Base-by-base conservation (phyloP, 2,329 filamentous ascomycete genomes). In the Capronia americana region DNA sequence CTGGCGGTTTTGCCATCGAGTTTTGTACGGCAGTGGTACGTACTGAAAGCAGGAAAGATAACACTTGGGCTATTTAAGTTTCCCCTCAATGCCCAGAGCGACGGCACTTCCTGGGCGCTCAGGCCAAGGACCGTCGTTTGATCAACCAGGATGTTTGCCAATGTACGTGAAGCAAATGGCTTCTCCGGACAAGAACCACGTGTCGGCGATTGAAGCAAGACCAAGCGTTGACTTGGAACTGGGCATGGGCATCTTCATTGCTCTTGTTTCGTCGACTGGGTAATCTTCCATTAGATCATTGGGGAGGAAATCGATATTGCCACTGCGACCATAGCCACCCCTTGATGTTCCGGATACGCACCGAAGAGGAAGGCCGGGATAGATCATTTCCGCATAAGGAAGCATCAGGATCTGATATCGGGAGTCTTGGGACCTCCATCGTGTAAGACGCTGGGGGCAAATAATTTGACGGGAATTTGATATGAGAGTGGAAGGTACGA, bases 41-140 rank as follows among this genome's bases (percentile, higher is more conserved):
- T 26, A 20, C 23, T 51, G 20, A 23, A 54, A 55, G n/a, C 17
- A 10, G 53, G 56, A 60, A 48, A 48, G 24, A 12, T 51, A 28
- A n/a, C 24, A 20, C 28, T 38, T 26, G 12, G 12, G 38, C 10
- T 38, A 34, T 26, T 50, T 53, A 11, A 30, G 38, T 44, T 20
- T 44, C 14, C 6, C 14, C 17, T n/a, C 38, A n/a, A n/a, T 32
- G 61, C 62, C 56, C 32, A 60, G 56, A n/a, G 17, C 48, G 44
- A 55, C n/a, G 38, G 50, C 57, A 26, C 57, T 24, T 57, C 57
- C 24, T 61, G 46, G 56, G 26, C 30, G 12, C 46, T 23, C 28
- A 28, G 44, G 61, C 61, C 61, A 58, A 64, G 55, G 46, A 20
- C 6, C 23, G 62, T 26, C n/a, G n/a, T 59, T 59, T 20, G 26